These are phyloP conservation scores for Fusarium devonianum DNA, from an alignment of 2,329 filamentous ascomycete genomes.

Conservation along the genomic window DNA sequence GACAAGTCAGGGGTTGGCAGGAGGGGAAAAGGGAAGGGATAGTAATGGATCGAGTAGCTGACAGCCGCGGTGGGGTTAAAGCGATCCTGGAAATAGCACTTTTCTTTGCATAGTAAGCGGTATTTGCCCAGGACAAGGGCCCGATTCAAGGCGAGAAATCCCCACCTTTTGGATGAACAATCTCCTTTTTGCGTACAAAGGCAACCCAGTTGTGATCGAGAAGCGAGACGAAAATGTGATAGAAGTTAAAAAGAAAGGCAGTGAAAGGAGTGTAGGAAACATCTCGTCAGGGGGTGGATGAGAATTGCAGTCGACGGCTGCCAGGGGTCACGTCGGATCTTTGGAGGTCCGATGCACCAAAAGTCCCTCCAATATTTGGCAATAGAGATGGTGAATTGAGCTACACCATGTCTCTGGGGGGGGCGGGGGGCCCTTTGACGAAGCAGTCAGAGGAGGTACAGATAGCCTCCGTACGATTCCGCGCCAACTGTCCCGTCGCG, in stretches of 20 bases:
- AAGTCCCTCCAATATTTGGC: slow-evolving; percentile 11
- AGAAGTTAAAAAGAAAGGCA: slow-evolving; percentile 23
- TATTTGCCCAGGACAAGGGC: slow-evolving; percentile 11
- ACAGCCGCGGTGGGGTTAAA: slow-evolving; percentile 13
- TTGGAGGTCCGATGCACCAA: too few relatives aligned
- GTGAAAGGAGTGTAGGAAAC: slow-evolving; percentile 18
- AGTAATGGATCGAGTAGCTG: slow-evolving; percentile 3
- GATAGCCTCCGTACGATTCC: too few relatives aligned
- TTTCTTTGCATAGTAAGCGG: slow-evolving; percentile 8
- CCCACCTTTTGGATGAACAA: slow-evolving; percentile 10
- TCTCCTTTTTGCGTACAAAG: slow-evolving; percentile 7
- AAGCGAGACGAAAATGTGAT: slow-evolving; percentile 11
- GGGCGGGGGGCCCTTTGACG: too few relatives aligned
- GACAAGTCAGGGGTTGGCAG: slow-evolving; percentile 16
- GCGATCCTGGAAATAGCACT: slow-evolving; percentile 17
- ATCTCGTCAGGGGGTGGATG: slow-evolving; percentile 24
- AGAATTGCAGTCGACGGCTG: slow-evolving; percentile 18
- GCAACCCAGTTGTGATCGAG: slow-evolving; percentile 12
- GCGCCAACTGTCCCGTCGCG: slow-evolving; percentile 14
- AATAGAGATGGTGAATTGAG: slow-evolving; percentile 8
- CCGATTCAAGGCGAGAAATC: slow-evolving; percentile 13
- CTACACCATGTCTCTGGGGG: not conserved
- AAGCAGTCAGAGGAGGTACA: too few relatives aligned
- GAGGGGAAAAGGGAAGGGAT: slow-evolving; percentile 7
- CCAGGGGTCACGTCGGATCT: slow-evolving; percentile 24